These are phyloP conservation scores for Blastobotrys serpentis DNA, from an alignment of 1,139 yeast genomes.

Conservation along the genomic window DNA sequence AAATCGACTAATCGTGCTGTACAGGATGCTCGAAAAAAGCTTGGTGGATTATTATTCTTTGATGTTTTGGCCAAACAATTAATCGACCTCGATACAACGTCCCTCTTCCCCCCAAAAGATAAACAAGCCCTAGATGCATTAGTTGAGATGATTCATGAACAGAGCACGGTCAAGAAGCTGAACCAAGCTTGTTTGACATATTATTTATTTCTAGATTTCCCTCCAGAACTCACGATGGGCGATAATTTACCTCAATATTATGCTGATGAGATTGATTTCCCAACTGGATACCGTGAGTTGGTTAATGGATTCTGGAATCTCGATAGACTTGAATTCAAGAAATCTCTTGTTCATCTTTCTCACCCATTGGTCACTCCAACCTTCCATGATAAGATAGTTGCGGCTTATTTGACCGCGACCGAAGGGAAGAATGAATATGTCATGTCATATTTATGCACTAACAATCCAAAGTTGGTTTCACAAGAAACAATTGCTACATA, in stretches of 20 bases:
- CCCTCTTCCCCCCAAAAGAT: conserved; percentile 31
- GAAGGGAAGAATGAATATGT: conserved; percentile 11
- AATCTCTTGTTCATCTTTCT: conserved; percentile 26
- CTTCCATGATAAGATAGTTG: conserved; percentile 26
- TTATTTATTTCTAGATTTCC: conserved; percentile 35
- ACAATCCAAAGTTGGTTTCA: conserved; percentile 22
- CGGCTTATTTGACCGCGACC: conserved; percentile 20
- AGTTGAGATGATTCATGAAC: conserved; percentile 27
- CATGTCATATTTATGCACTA: conserved; percentile 26
- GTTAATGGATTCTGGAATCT: conserved; percentile 30
- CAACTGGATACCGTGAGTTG: conserved; percentile 28
- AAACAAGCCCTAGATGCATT: conserved; percentile 24
- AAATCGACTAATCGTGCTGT: conserved; percentile 15
- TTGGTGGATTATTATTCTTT: conserved; percentile 27
- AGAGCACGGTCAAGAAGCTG: conserved; percentile 19
- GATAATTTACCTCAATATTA: conserved; percentile 33
- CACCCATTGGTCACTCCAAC: conserved; percentile 29
- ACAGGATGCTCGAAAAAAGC: conserved; percentile 17
- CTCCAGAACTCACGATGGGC: conserved; percentile 20
- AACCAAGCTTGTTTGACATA: conserved; percentile 29
- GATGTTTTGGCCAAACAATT: conserved; percentile 30
- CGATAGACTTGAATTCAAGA: conserved; percentile 25
- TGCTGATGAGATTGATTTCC: conserved; percentile 32
- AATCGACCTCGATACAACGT: conserved; percentile 20
- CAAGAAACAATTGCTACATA: conserved; percentile 23